Evolutionary conservation across 495 filamentous ascomycete genomes (phyloP).

Genomic region (Penicillium robsamsonii): DNA sequence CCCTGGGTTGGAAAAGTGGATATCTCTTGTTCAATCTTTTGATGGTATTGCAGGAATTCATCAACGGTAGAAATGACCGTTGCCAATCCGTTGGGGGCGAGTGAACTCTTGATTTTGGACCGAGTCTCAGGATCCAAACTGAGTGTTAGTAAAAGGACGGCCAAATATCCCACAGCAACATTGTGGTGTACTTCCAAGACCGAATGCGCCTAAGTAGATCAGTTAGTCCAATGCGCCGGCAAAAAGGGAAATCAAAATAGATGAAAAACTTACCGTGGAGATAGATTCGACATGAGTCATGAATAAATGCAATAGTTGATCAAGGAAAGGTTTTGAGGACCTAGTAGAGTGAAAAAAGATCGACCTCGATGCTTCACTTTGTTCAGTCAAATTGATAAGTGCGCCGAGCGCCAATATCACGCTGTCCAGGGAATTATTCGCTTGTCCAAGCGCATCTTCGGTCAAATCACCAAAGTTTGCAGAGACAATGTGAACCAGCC

Average conservation of each 20-base stretch:
- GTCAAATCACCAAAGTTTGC: conserved; percentile 40
- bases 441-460: conserved; percentile 40
- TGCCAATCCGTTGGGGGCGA: conserved; percentile 59
- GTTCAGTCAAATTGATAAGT: conserved; percentile 87
- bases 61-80: conserved; percentile 73
- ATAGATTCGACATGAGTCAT: conserved; percentile 37
- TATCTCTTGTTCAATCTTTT: conserved; percentile 61
- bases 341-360: conserved; percentile 32
- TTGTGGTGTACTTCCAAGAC: conserved; percentile 80
- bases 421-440: conserved; percentile 58
- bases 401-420: conserved; percentile 78
- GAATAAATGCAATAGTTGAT: conserved; percentile 45
- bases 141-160: conserved; percentile 78
- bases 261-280: conserved; percentile 43
- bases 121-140: conserved; percentile 59
- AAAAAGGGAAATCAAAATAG: not conserved
- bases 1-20: conserved; percentile 21
- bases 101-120: conserved; percentile 45
- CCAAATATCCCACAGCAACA: conserved; percentile 87
- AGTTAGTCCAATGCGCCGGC: conserved; percentile 2
- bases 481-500: conserved; percentile 52
- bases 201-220: conserved; percentile 65
- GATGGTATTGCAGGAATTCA: conserved; percentile 79
- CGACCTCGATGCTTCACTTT: conserved; percentile 54
- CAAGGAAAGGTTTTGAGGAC: conserved; percentile 34